Conservation (phyloP, 2,329 filamentous ascomycete species). For the Capronia coronata region DNA sequence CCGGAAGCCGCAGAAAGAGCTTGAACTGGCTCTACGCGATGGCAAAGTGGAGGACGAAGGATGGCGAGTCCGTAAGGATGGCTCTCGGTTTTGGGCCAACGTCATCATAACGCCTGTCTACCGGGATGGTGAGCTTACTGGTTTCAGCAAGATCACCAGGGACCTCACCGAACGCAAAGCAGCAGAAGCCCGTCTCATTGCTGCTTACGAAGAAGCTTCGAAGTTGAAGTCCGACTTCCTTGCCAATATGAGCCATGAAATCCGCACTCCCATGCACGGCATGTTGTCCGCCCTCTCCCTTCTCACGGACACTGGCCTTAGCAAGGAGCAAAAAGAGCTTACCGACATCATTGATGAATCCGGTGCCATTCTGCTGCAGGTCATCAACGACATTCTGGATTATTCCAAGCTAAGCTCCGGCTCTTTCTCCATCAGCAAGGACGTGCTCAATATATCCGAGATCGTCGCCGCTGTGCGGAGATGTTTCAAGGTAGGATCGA, state of each 20-base stretch:
- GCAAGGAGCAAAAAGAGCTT: constrained; percentile 50
- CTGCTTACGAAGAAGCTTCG: constrained; percentile 57
- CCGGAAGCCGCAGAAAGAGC: constrained; percentile 48
- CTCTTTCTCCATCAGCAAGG: constrained; percentile 43
- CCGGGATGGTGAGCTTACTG: constrained; percentile 47
- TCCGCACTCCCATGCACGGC: constrained; percentile 59
- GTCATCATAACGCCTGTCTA: constrained; percentile 54
- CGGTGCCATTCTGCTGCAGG: constrained; percentile 51
- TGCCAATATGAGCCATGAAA: constrained; percentile 59
- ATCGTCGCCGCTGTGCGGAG: constrained; percentile 18
- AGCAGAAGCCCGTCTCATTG: constrained; percentile 50
- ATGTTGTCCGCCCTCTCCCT: constrained; percentile 55
- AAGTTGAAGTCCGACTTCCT: constrained; percentile 57
- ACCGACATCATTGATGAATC: constrained; percentile 55
- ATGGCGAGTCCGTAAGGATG: constrained; percentile 54
- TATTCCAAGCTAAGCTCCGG: constrained; percentile 56
- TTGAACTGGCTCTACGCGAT: constrained; percentile 49
- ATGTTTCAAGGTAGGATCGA: constrained; percentile 17
- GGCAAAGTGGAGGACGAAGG: constrained; percentile 55
- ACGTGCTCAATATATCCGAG: constrained; percentile 24
- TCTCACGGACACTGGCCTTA: constrained; percentile 50
- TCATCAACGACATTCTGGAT: constrained; percentile 63
- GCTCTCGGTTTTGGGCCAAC: constrained; percentile 55
- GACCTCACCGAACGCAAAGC: constrained; percentile 42
- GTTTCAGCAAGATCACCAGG: constrained; percentile 55